Base-by-base conservation (phyloP, 345 rosid species). In the thale cress (Arabidopsis thaliana) region DNA sequence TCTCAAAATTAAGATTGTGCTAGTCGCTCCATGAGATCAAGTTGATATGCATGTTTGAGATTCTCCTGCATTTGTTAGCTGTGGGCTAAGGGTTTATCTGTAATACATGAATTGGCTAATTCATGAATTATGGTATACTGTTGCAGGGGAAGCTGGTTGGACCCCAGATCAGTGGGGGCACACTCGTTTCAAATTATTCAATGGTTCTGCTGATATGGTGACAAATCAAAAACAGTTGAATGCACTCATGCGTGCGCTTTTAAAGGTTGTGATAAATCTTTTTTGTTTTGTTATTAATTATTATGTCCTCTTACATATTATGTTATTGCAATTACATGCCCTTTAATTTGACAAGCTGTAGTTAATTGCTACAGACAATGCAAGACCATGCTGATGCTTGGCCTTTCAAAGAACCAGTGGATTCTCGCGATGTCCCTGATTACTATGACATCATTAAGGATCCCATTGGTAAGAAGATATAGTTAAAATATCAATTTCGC, bases 391-490 rank as follows among this genome's bases (percentile, higher is more conserved):
- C 81, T 60, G 99, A 96, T 87, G 91, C 96, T 59, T 96, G 99
- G 99, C 98, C 99, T 46, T 93, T 91, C 79, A 91, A 86, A 88
- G 99, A 96, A 59, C 97, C 99, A 49, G 97, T 96, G 38, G 97
- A 96, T 86, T 79, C 80, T 51, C 92, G 89, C 42, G 99, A 96
- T 80, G 99, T 88, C 74, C 98, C 99, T 38, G 99, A 93, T 87
- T 96, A 96, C 81, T 91, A 93, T 79, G 98, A 88, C 73, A 88
- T 96, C 80, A 96, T 96, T 76, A 93, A 91, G 87, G 98, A 96
- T 80, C 98, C 99, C 45, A 86, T 93, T 87, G 99, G 99, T 96
- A 86, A 86, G 76, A 52, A 66, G 81, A 38, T 16, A 48, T 6
- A 46, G 55, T 42, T 41, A 13, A 24, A 24, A 33, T 61, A 55